Evolutionary conservation across 2,329 filamentous ascomycete species (phyloP).

Genomic region (Ceratocystiopsis minuta): DNA sequence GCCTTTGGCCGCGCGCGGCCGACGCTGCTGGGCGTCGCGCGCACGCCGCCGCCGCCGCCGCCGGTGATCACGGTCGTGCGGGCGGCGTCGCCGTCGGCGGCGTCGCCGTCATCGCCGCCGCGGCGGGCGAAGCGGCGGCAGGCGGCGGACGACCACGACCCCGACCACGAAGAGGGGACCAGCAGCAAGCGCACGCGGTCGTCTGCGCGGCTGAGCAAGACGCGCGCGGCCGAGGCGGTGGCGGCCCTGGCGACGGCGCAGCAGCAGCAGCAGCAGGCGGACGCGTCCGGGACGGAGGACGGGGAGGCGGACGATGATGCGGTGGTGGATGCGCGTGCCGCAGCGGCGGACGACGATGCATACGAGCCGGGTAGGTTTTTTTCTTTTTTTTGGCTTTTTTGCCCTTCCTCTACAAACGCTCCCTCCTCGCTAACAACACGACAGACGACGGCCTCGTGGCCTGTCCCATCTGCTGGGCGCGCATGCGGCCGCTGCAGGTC

Average conservation of each 20-base stretch:
- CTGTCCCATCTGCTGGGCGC: slow-evolving; percentile 64
- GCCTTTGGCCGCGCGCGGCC: slow-evolving; percentile 52
- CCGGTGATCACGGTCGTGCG: background rate
- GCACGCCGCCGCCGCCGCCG: slow-evolving; percentile 17
- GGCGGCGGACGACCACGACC: slow-evolving; percentile 14
- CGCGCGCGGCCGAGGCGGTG: slow-evolving; percentile 19
- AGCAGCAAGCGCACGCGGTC: slow-evolving; percentile 33
- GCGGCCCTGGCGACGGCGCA: slow-evolving; percentile 17
- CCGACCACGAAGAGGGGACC: slow-evolving; percentile 10
- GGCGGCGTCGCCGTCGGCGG: too few relatives aligned
- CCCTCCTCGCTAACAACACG: background rate
- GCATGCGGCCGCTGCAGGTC: slow-evolving; percentile 66
- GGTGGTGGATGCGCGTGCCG: slow-evolving; percentile 7
- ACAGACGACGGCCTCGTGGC: slow-evolving; percentile 57
- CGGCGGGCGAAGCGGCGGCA: slow-evolving; percentile 34
- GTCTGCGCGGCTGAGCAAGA: slow-evolving; percentile 30
- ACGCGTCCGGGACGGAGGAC: background rate
- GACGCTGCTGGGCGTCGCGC: slow-evolving; percentile 46
- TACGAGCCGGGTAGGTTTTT: slow-evolving; percentile 14
- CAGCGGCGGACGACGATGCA: slow-evolving; percentile 15
- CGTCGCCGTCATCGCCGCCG: background rate
- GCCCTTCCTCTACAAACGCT: too few relatives aligned
- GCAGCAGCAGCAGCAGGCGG: slow-evolving; percentile 9
- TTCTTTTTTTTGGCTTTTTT: background rate
- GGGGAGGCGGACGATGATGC: slow-evolving; percentile 1